Conservation (phyloP, 2,329 filamentous ascomycete genomes). For the Pestalotiopsis sp. region DNA sequence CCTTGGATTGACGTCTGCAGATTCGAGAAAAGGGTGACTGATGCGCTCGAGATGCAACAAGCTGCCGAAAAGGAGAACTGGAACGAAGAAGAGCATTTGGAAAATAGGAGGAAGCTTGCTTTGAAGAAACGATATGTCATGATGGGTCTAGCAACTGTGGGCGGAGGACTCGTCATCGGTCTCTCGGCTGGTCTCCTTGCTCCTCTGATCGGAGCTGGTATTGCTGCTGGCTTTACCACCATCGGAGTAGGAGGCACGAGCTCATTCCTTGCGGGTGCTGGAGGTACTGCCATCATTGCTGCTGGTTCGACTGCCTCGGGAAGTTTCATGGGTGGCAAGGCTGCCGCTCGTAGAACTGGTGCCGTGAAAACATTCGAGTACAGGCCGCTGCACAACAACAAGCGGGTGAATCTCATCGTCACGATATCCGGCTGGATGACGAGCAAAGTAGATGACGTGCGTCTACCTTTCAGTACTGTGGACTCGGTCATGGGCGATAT, state of each 20-base stretch:
- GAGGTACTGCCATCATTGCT: constrained; percentile 92
- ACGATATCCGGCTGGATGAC: constrained; percentile 99
- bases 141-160: constrained; percentile 96
- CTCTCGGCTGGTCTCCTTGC: constrained; percentile 90
- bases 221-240: constrained; percentile 92
- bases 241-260: constrained; percentile 90
- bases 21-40: constrained; percentile 96
- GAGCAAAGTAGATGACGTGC: constrained; percentile 94
- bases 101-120: constrained; percentile 78
- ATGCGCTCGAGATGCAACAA: constrained; percentile 97
- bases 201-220: constrained; percentile 89
- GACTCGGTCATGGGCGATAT: constrained; percentile 98
- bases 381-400: constrained; percentile 95
- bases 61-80: constrained; percentile 93
- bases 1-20: constrained; percentile 92
- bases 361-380: constrained; percentile 97
- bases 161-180: constrained; percentile 92
- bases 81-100: constrained; percentile 96
- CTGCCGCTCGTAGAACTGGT: constrained; percentile 85
- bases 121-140: constrained; percentile 85
- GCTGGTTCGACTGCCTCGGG: constrained; percentile 86
- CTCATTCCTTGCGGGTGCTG: constrained; percentile 87
- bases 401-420: constrained; percentile 91
- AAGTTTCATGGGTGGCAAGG: constrained; percentile 81
- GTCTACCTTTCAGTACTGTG: constrained; percentile 92